phyloP scores from a whole-genome alignment of 176 grass and related monocot genomes.

The Calamus simplicifolius region DNA sequence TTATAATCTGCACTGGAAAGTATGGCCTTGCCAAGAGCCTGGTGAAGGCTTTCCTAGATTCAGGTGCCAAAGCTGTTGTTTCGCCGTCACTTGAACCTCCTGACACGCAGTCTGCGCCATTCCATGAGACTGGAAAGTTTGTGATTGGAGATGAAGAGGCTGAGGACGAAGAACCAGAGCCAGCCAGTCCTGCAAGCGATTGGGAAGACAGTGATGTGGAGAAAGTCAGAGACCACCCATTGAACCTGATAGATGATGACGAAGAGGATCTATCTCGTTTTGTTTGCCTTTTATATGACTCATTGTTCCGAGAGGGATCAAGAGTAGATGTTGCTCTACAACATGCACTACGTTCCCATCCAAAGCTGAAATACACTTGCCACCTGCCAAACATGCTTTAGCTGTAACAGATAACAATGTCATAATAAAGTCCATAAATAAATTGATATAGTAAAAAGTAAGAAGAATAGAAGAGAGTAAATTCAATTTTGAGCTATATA shows the following conservation, averaged over 20 bases:
- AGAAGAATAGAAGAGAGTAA: not conserved
- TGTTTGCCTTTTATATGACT: slow-evolving; percentile 65
- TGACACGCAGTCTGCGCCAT: slow-evolving; percentile 44
- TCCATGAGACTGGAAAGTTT: slow-evolving; percentile 68
- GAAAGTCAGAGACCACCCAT: slow-evolving; percentile 12
- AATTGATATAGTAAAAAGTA: not conserved
- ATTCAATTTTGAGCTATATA: not conserved
- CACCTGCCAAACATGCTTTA: slow-evolving; percentile 60
- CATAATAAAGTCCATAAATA: not conserved
- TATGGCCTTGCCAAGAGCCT: slow-evolving; percentile 51
- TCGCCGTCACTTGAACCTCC: slow-evolving; percentile 66
- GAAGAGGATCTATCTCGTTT: slow-evolving; percentile 81
- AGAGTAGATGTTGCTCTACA: slow-evolving; percentile 61
- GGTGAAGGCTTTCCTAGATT: slow-evolving; percentile 79
- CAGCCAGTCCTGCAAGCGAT: slow-evolving; percentile 64
- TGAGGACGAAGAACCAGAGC: slow-evolving; percentile 54
- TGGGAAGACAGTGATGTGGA: slow-evolving; percentile 87
- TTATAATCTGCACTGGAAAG: slow-evolving; percentile 76
- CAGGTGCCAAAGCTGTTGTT: slow-evolving; percentile 85
- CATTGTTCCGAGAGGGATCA: slow-evolving; percentile 74
- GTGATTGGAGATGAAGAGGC: slow-evolving; percentile 82
- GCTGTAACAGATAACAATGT: slow-evolving; percentile 28
- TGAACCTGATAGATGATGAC: slow-evolving; percentile 35
- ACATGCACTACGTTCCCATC: slow-evolving; percentile 47
- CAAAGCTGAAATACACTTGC: slow-evolving; percentile 78